These are phyloP conservation scores for Termitomyces sp. DNA, from an alignment of 768 basidiomycete species.

Conservation along the genomic window DNA sequence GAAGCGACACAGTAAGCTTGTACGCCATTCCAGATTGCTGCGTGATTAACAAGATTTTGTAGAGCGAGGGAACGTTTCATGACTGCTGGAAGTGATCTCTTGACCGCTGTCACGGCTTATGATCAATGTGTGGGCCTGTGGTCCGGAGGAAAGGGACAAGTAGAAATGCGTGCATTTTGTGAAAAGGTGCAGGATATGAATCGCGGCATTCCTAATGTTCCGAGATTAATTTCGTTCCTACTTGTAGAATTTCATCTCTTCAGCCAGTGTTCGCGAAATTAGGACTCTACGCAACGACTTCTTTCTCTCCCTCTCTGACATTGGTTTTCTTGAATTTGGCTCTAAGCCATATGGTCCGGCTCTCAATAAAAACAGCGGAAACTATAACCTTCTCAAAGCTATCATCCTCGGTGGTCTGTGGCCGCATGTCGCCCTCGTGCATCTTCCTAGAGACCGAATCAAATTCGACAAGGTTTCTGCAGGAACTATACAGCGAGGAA, in stretches of 20 bases:
- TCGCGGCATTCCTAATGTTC: background rate
- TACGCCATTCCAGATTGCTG: background rate
- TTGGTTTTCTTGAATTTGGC: conserved; percentile 59
- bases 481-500: conserved; percentile 81
- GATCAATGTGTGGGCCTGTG: conserved; percentile 52
- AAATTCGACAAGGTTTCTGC: conserved; percentile 84
- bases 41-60: background rate
- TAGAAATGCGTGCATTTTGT: conserved; percentile 54
- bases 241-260: conserved; percentile 77
- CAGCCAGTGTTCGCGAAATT: conserved; percentile 70
- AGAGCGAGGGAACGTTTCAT: conserved; percentile 74
- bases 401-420: conserved; percentile 85
- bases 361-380: conserved; percentile 61
- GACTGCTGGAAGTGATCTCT: conserved; percentile 72
- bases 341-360: conserved; percentile 39
- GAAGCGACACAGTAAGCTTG: conserved; percentile 61
- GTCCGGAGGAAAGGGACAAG: conserved; percentile 42
- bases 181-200: conserved; percentile 45
- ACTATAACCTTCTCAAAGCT: conserved; percentile 76
- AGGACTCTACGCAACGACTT: conserved; percentile 76
- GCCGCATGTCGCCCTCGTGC: conserved; percentile 76
- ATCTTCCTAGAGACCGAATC: conserved; percentile 65
- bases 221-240: background rate
- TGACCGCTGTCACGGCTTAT: conserved; percentile 80
- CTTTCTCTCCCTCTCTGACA: conserved; percentile 57